phyloP scores from a whole-genome alignment of 768 basidiomycete species.

The Suillus hirtellus region DNA sequence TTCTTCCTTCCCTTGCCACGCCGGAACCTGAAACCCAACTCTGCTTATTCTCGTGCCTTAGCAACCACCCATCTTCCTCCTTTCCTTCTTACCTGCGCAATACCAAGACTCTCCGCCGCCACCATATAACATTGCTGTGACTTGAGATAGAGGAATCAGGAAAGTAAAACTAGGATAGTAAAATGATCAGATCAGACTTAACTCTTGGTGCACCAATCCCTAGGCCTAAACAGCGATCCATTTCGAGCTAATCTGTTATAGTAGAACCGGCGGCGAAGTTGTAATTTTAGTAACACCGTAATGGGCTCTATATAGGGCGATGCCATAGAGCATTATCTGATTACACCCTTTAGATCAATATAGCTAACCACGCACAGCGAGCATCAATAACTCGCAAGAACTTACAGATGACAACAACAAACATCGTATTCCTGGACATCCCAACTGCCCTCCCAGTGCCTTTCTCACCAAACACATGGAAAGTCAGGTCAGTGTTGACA shows the following conservation, averaged over 20 bases:
- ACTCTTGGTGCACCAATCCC: no score
- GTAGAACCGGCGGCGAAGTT: no score
- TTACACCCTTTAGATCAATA: not conserved
- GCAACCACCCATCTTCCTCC: not conserved
- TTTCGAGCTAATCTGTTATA: no score
- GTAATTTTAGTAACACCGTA: no score
- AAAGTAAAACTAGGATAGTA: no score
- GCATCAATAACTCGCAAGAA: not conserved
- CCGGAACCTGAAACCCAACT: no score
- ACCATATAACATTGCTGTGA: not conserved
- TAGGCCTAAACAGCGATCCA: no score
- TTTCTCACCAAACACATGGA: conserved; percentile 17
- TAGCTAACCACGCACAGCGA: not conserved
- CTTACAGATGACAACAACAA: conserved; percentile 6
- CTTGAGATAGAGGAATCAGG: no score
- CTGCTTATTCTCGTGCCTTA: not conserved
- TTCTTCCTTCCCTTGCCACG: no score
- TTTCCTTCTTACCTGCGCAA: not conserved
- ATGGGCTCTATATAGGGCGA: no score
- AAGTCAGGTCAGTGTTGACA: conserved; percentile 12
- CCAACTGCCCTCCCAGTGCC: conserved; percentile 11
- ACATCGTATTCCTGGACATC: conserved; percentile 17
- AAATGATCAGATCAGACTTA: no score
- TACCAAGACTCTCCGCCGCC: not conserved
- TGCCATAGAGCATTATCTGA: not conserved